These are phyloP conservation scores for Oryza rufipogon DNA, from an alignment of 176 grass and related monocot genomes.

Conservation along the genomic window DNA sequence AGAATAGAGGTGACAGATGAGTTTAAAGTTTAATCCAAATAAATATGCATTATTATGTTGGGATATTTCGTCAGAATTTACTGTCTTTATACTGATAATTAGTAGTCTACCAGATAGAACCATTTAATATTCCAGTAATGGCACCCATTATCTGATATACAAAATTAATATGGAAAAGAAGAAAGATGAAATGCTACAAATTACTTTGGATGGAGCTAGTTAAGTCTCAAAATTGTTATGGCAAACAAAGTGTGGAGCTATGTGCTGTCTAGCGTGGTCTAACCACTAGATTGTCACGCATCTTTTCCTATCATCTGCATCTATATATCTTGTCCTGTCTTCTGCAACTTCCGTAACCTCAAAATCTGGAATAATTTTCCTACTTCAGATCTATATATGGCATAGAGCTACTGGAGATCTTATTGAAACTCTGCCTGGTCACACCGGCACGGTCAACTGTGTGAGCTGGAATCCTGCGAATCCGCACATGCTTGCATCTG, in stretches of 20 bases:
- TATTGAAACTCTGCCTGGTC: conserved; percentile 69
- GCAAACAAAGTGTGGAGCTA: background rate
- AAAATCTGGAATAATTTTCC: conserved; percentile 3
- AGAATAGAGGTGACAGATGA: background rate
- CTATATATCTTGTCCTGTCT: conserved; percentile 55
- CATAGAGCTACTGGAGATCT: conserved; percentile 73
- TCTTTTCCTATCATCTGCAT: conserved; percentile 7
- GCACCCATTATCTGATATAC: background rate
- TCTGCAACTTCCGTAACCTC: background rate
- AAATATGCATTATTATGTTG: conserved; percentile 1
- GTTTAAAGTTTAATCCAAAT: background rate
- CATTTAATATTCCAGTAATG: conserved; percentile 3
- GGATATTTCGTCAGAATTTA: background rate
- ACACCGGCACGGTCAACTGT: conserved; percentile 83
- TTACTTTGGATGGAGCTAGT: background rate
- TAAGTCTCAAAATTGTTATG: background rate
- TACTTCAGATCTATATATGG: conserved; percentile 89
- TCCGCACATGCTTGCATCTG: conserved; percentile 89
- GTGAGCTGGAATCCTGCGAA: conserved; percentile 92
- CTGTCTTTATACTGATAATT: background rate
- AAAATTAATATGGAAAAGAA: background rate
- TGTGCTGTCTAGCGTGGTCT: background rate
- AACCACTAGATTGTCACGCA: background rate
- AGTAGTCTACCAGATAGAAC: background rate
- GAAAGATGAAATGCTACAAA: background rate